Base-by-base conservation (phyloP, 139 green algal species). In the Mychonastes homosphaera region DNA sequence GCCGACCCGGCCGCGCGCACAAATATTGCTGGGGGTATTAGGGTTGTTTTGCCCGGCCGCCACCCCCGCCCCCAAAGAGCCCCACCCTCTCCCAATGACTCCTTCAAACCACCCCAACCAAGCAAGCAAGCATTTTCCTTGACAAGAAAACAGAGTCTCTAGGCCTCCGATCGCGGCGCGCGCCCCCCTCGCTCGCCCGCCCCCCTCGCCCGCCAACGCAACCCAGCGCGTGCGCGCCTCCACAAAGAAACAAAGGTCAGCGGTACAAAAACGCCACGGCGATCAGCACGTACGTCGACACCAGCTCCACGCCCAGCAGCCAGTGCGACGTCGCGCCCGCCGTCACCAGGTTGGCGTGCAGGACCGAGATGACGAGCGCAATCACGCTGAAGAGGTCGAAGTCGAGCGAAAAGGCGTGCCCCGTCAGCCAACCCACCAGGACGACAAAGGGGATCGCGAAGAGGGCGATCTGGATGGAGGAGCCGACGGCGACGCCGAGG, bases 371-470 rank as follows among this genome's bases (percentile, higher is more conserved):
- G 18, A 70, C 50, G 18, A 84, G 64, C 3, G 67, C 64, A n/a
- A 80, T 19, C 0, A 47, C 54, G 6, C 52, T 35, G 57, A 89
- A 81, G 23, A 65, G 58, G 49, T 91, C 79, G 63, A 93, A 82
- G 56, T 83, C 61, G 33, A 94, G 69, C 2, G 68, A 82, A 69
- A 94, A 90, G 40, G 61, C 29, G 33, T 80, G 72, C 28, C 76
- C 76, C 9, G 72, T 79, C 16, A 53, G 63, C 87, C 87, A 95
- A 27, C 78, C 86, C 3, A 77, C 70, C 4, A 93, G 40, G 9
- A 92, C 84, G 6, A 76, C 66, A 23, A 92, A 76, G 2, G 87
- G 86, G 15, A 94, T 73, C 10, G 86, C 86, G 67, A 95, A 91
- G 10, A 88, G 68, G 2, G 86, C 80, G 41, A 95, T 94, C 78